Evolutionary conservation across 1,284 basidiomycete species (phyloP), one percentile per base, ranked within the genome.

Genomic region (Fereydounia khargensis): DNA sequence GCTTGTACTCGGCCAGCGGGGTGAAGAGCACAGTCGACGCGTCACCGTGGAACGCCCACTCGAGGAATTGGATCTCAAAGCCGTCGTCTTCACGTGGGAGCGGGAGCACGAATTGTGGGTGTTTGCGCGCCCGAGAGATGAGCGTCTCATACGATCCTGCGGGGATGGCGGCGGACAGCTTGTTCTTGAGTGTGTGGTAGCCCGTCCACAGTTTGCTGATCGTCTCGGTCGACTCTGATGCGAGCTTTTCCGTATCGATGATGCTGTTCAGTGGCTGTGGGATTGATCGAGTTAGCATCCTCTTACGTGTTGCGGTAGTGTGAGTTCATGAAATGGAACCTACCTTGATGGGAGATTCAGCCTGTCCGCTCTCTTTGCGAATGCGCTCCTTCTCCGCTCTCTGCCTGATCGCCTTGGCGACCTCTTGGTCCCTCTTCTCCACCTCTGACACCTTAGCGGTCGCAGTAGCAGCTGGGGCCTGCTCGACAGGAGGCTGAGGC

Each of bases 1-100:
- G 79, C 78, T 97, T 95, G 82, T 91, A 98, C 79, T 97, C 94
- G 63, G 89, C 87, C 39, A 97, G 81, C 4, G 94, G 88, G 0
- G 94, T 94, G 79, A 95, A 95, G 40, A 98, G 82, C 31, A 94
- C 81, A 1, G 90, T 71, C 9, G 57, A 53, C 1, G 61, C 58
- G 2, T 53, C 35, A 13, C 69, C 66, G 7, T 74, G 33, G 20
- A 67, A 38, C 3, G 52, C 58, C 73, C 73, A 75, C 37, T 75
- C 65, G 44, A 73, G 35, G 41, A 60, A 73, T 25, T 71, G 51
- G 48, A 75, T 74, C 45, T 75, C 73, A 33, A 65, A 73, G 5
- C 68, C 72, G 28, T 58, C 39, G 21, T 70, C 48, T 19, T 59
- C 46, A 1, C 68, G 56, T 1, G 70, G 68, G 4, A 75, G 47